Evolutionary conservation across 2,329 filamentous ascomycete genomes (phyloP), one percentile per base, ranked within the genome.

Genomic region (Chaetomiaceae sp.): DNA sequence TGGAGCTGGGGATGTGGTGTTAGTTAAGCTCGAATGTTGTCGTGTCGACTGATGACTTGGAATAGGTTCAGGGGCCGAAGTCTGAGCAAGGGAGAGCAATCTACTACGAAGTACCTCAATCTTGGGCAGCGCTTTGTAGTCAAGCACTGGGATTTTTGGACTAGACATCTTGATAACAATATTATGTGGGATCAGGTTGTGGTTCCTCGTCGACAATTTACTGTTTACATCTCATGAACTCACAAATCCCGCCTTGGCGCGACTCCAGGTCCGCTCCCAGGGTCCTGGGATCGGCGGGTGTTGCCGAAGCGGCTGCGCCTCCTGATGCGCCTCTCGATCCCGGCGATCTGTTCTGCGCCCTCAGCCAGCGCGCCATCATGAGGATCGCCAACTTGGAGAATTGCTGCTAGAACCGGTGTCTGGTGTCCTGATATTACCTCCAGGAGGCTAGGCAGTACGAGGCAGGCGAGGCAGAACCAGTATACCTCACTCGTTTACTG

Each of bases 1-100:
- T 94, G 89, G 49, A 92, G 79, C 85, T 91, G 56, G 37, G 11
- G 37, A 53, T 58, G 46, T 15, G 59, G 58, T 61, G 55, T 58
- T 48, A 56, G 59, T 37, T 20, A 33, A 46, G 15, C 33, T 5
- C 1, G 20, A 20, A 14, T 14, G n/a, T n/a, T n/a, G n/a, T n/a
- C n/a, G 27, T 31, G 14, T 6, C 9, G 27, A 27, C 25, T 27
- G 5, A 27, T 27, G 5, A 9, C 9, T 27, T 27, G 5, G 25
- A 27, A 6, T 31, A 3, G 8, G 8, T 31, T 31, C 27, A 31
- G 8, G 14, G 27, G 27, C 27, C 27, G 27, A 11, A 7, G 27
- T 31, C 27, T 27, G 25, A 9, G 25, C 25, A 9, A 27, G 25
- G 25, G 5, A 27, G 25, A n/a, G n/a, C n/a, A n/a, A n/a, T n/a